These are phyloP conservation scores for Cyberlindnera saturnus DNA, from an alignment of 805 yeast genomes.

Conservation along the genomic window DNA sequence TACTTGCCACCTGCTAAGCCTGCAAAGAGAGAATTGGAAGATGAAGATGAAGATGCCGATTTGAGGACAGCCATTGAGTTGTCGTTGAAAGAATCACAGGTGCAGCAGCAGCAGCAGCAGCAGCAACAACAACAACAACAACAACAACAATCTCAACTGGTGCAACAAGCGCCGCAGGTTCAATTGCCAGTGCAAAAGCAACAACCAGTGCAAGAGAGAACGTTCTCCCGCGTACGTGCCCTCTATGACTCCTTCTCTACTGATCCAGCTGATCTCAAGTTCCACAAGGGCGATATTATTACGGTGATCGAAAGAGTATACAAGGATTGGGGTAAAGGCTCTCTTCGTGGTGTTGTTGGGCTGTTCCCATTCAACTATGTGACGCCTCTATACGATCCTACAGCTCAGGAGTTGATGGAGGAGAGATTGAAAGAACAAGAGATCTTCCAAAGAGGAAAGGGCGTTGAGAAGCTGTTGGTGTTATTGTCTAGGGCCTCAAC, in stretches of 20 bases:
- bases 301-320: slow-evolving; percentile 83
- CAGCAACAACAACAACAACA: slow-evolving; percentile 17
- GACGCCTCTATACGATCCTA: slow-evolving; percentile 62
- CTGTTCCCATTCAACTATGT: slow-evolving; percentile 93
- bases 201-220: slow-evolving; percentile 15
- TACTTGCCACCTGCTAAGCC: slow-evolving; percentile 50
- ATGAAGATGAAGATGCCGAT: slow-evolving; percentile 74
- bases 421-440: slow-evolving; percentile 46
- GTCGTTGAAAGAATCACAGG: slow-evolving; percentile 39
- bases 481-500: slow-evolving; percentile 32
- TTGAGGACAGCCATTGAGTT: slow-evolving; percentile 68
- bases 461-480: slow-evolving; percentile 66
- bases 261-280: slow-evolving; percentile 85
- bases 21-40: slow-evolving; percentile 42
- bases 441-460: slow-evolving; percentile 47
- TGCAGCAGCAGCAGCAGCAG: slow-evolving; percentile 11
- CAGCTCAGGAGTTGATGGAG: slow-evolving; percentile 49
- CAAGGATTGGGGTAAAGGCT: slow-evolving; percentile 95
- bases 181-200: slow-evolving; percentile 8
- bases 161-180: slow-evolving; percentile 9
- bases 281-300: slow-evolving; percentile 81
- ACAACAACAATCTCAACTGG: slow-evolving; percentile 12
- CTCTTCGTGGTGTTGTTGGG: slow-evolving; percentile 73
- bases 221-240: slow-evolving; percentile 70
- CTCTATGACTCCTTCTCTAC: slow-evolving; percentile 71